Percentiles rank a stretch among this genome's conserved stretches.
These are phyloP conservation scores for Aegilops longissima DNA, from an alignment of 176 grass and related monocot species.

Conservation along the genomic window DNA sequence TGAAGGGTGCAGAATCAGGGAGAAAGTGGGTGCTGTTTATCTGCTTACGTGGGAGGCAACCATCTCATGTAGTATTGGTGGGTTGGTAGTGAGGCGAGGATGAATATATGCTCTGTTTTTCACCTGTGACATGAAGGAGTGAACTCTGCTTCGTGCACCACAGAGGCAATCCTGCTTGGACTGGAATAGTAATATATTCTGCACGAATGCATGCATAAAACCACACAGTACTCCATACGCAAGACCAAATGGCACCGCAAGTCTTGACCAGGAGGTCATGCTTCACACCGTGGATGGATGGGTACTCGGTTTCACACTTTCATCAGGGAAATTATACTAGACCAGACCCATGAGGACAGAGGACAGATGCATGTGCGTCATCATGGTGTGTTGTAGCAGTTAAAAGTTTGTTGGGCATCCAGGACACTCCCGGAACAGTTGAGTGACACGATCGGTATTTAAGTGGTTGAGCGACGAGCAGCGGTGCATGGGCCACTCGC, in stretches of 20 bases:
- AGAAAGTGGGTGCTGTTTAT: constrained; percentile 18
- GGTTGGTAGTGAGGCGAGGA: background rate
- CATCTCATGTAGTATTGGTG: constrained; percentile 14
- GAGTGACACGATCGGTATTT: constrained; percentile 40
- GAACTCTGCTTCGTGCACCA: background rate
- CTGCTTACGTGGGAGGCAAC: constrained; percentile 18
- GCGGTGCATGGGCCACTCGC: constrained; percentile 42
- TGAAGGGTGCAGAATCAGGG: background rate
- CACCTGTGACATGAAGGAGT: background rate
- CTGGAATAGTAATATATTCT: background rate
- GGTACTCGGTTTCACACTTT: background rate
- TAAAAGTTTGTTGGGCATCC: constrained; percentile 34
- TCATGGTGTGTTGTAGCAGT: constrained; percentile 14
- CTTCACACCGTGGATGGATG: background rate
- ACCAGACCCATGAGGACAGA: background rate
- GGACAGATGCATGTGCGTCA: constrained; percentile 5
- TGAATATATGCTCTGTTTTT: constrained; percentile 31
- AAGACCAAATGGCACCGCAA: too few relatives aligned
- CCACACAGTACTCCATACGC: background rate
- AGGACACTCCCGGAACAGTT: constrained; percentile 21
- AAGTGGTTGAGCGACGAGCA: constrained; percentile 36
- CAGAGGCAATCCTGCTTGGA: background rate
- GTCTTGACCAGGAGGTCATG: background rate
- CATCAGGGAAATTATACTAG: background rate
- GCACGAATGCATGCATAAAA: background rate